Conservation (phyloP, 768 basidiomycete genomes). For the Mycena haematopus region DNA sequence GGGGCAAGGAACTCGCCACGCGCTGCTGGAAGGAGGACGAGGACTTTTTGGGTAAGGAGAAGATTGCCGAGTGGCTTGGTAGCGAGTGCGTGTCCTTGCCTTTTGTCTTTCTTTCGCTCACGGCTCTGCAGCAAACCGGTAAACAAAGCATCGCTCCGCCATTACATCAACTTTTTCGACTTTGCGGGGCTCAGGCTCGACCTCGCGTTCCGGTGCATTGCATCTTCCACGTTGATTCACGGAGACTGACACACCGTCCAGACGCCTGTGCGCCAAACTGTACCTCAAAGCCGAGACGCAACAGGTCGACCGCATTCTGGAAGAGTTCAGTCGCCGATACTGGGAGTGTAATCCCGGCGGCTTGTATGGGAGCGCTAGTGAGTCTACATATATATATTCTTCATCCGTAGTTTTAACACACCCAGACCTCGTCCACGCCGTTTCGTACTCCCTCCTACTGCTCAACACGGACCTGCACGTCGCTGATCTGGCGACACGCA, state of each 20-base stretch:
- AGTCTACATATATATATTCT: conserved; percentile 37
- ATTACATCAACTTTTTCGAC: conserved; percentile 91
- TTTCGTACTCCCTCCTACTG: conserved; percentile 89
- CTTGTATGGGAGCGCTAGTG: conserved; percentile 86
- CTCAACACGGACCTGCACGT: conserved; percentile 98
- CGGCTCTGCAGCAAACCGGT: conserved; percentile 62
- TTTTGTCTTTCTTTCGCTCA: conserved; percentile 12
- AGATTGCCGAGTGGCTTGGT: conserved; percentile 97
- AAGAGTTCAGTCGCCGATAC: conserved; percentile 88
- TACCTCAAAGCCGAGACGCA: conserved; percentile 97
- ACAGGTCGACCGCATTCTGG: conserved; percentile 95
- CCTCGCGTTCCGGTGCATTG: conserved; percentile 80
- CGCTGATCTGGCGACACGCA: conserved; percentile 84
- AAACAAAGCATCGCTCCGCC: conserved; percentile 74
- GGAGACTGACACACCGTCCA: conserved; percentile 36
- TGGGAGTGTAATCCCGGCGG: conserved; percentile 88
- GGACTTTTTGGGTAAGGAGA: conserved; percentile 82
- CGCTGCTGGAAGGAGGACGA: conserved; percentile 90
- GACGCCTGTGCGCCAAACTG: conserved; percentile 88
- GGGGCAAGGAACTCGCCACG: conserved; percentile 75
- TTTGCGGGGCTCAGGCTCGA: conserved; percentile 85
- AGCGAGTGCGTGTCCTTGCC: conserved; percentile 70
- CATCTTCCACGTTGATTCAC: not conserved
- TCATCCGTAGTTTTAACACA: conserved; percentile 7
- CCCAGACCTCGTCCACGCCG: conserved; percentile 91